Evolutionary conservation across 768 basidiomycete genomes (phyloP).

Genomic region (Amanita thiersii): DNA sequence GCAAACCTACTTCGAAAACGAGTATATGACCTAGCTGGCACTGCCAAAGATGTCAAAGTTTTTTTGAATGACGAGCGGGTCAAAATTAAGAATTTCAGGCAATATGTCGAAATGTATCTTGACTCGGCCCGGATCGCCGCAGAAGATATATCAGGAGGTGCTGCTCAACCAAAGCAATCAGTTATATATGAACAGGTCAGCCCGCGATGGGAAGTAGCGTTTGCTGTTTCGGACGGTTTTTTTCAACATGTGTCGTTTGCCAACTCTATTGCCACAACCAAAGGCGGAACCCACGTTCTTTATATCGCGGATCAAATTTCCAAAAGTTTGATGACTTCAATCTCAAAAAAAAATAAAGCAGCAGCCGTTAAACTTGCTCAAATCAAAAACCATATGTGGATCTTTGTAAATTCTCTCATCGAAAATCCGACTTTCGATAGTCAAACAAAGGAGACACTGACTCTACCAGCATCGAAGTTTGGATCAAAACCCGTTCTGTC

Average conservation of each 20-base stretch:
- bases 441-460: conserved; percentile 96
- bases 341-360: conserved; percentile 96
- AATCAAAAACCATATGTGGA: conserved; percentile 97
- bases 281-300: conserved; percentile 91
- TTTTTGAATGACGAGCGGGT: conserved; percentile 86
- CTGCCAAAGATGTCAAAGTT: conserved; percentile 87
- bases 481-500: conserved; percentile 77
- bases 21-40: conserved; percentile 97
- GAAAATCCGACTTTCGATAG: conserved; percentile 99
- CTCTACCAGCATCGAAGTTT: conserved; percentile 81
- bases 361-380: conserved; percentile 90
- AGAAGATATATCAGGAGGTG: conserved; percentile 67
- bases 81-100: conserved; percentile 93
- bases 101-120: conserved; percentile 93
- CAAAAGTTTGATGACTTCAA: conserved; percentile 71
- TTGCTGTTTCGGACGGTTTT: conserved; percentile 86
- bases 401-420: conserved; percentile 92
- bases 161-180: conserved; percentile 64
- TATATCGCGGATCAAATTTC: conserved; percentile 84
- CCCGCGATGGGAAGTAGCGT: conserved; percentile 90
- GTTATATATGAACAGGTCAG: conserved; percentile 77
- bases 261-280: conserved; percentile 94
- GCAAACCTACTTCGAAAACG: conserved; percentile 84
- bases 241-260: conserved; percentile 96
- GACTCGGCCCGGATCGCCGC: conserved; percentile 67